Percentiles rank a stretch among this genome's conserved stretches.
phyloP scores from a whole-genome alignment of 768 basidiomycete species.

The Mycena filopes region DNA sequence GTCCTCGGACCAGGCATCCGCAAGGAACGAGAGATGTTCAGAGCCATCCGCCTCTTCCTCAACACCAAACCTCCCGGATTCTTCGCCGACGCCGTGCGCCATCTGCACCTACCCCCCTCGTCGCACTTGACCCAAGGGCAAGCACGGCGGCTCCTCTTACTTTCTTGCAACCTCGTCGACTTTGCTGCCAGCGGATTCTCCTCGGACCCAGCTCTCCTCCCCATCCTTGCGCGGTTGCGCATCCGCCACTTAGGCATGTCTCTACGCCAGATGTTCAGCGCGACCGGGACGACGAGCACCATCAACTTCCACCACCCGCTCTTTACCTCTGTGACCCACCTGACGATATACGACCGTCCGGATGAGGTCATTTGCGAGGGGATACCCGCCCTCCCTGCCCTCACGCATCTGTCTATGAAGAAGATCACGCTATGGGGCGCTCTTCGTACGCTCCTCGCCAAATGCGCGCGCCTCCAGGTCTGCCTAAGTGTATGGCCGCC shows the following conservation, averaged over 20 bases:
- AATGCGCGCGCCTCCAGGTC: neutral
- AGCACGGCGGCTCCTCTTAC: no score
- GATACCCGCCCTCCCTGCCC: neutral
- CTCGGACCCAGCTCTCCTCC: neutral
- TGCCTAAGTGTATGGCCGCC: neutral
- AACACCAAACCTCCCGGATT: neutral
- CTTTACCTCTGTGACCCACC: neutral
- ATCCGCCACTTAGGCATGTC: neutral
- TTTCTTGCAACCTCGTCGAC: no score
- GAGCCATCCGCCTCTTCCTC: neutral
- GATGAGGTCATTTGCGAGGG: neutral
- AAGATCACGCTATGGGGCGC: neutral
- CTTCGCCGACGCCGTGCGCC: neutral
- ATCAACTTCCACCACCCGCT: neutral
- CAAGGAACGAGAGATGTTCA: neutral
- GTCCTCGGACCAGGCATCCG: neutral
- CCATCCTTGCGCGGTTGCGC: neutral
- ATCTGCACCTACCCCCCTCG: no score
- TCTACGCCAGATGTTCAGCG: neutral
- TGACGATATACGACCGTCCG: neutral
- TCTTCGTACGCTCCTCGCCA: neutral
- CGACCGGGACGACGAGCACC: neutral
- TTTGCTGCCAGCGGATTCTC: no score
- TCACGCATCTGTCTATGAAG: slow-evolving; percentile 3
- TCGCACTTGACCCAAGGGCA: no score